These are phyloP conservation scores for Artemisia tridentata DNA, from an alignment of 129 eudicot species.

Conservation along the genomic window DNA sequence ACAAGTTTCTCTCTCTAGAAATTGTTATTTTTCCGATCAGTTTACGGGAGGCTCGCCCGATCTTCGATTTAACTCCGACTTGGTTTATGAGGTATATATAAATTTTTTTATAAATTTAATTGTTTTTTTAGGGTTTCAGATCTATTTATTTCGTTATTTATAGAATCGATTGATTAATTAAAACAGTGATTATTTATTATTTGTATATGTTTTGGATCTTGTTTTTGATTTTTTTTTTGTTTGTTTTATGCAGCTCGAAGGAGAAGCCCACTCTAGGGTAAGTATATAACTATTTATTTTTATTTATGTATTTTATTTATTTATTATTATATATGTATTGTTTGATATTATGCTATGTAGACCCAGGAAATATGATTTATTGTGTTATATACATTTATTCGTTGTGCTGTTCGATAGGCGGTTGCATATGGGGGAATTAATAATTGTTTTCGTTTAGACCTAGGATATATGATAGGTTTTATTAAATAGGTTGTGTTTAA, in stretches of 20 bases:
- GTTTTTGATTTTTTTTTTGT: slow-evolving; percentile 9
- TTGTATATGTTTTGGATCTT: slow-evolving; percentile 13
- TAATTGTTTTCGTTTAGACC: too few species aligned
- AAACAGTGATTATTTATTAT: not conserved
- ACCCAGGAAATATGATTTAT: slow-evolving; percentile 2
- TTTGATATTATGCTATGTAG: slow-evolving; percentile 5
- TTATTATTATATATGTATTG: not conserved
- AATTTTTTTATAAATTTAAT: not conserved
- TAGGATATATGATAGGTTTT: too few species aligned
- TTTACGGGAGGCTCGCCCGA: slow-evolving; percentile 33
- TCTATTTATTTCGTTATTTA: slow-evolving; percentile 28
- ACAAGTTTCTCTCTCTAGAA: not conserved
- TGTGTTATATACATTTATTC: slow-evolving; percentile 10
- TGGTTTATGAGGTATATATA: slow-evolving; percentile 64
- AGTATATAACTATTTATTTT: slow-evolving; percentile 13
- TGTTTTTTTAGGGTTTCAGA: slow-evolving; percentile 32
- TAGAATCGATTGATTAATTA: slow-evolving; percentile 20
- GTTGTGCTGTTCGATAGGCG: not conserved
- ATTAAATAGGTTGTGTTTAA: too few species aligned
- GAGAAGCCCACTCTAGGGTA: slow-evolving; percentile 99
- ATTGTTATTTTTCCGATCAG: slow-evolving; percentile 21
- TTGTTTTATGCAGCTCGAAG: slow-evolving; percentile 84
- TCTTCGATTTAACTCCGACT: slow-evolving; percentile 47
- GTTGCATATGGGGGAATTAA: too few species aligned
- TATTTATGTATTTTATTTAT: not conserved